phyloP scores from a whole-genome alignment of 2,329 filamentous ascomycete species.

The Immersiporthe knoxdaviesiana region DNA sequence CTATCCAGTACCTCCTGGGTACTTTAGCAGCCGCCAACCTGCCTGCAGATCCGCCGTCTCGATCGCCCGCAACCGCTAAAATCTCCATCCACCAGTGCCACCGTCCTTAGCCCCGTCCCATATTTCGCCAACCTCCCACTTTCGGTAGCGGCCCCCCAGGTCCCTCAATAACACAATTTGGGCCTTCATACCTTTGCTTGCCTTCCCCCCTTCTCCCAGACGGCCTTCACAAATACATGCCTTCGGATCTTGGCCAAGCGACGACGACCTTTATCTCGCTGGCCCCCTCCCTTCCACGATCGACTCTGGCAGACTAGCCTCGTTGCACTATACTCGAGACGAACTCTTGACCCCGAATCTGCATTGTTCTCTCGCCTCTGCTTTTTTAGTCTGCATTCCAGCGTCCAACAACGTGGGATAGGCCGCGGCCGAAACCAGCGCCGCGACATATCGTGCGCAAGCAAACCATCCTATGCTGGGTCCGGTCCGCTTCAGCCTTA shows the following conservation, averaged over 20 bases:
- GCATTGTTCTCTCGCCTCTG: background rate
- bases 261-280: background rate
- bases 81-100: conserved; percentile 12
- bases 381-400: background rate
- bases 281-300: background rate
- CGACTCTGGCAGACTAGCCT: background rate
- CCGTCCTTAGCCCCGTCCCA: conserved; percentile 5
- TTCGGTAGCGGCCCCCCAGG: background rate
- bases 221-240: background rate
- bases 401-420: background rate
- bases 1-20: conserved; percentile 3
- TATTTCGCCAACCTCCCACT: conserved; percentile 21
- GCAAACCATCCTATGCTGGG: background rate
- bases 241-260: conserved; percentile 14
- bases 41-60: conserved; percentile 12
- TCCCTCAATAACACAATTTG: background rate
- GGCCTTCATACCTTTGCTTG: background rate
- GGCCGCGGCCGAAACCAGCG: conserved; percentile 6
- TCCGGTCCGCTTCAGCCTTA: conserved; percentile 2
- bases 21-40: conserved; percentile 2
- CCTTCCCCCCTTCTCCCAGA: background rate
- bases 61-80: conserved; percentile 7
- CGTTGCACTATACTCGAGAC: background rate
- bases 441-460: background rate
- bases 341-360: background rate